These are phyloP conservation scores for Cenchrus purpureus DNA, from an alignment of 176 grass and related monocot genomes.

Conservation along the genomic window DNA sequence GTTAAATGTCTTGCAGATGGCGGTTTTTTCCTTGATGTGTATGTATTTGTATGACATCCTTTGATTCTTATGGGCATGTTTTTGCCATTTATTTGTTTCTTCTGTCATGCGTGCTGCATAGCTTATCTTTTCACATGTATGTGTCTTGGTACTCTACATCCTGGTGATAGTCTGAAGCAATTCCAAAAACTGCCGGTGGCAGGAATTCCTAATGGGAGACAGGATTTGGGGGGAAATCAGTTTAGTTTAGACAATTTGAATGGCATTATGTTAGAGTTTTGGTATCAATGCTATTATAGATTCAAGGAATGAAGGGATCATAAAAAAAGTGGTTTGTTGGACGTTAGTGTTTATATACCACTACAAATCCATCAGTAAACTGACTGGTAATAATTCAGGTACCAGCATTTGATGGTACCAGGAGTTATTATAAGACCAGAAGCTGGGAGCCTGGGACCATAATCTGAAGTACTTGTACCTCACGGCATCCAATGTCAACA, in stretches of 20 bases:
- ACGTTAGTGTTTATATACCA: not conserved
- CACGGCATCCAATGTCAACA: conserved; percentile 3
- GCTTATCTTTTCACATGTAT: conserved; percentile 6
- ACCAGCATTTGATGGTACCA: not conserved
- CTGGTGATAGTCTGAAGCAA: not conserved
- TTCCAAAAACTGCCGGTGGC: not conserved
- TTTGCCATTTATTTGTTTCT: not conserved
- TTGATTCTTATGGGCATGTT: not conserved
- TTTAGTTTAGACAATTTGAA: not conserved
- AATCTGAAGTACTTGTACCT: not conserved
- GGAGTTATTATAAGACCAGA: not conserved
- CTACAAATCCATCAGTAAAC: not conserved
- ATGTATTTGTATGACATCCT: conserved; percentile 43
- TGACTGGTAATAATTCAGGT: not conserved
- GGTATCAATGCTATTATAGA: not conserved
- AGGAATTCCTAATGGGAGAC: not conserved
- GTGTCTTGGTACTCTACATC: not conserved
- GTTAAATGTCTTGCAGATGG: conserved; percentile 88
- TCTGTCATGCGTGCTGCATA: not conserved
- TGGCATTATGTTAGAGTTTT: not conserved
- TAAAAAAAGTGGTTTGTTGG: not conserved
- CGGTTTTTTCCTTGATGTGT: conserved; percentile 89
- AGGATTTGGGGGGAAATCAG: not conserved
- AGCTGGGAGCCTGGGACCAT: conserved; percentile 4
- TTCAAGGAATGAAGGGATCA: not conserved